phyloP scores from a whole-genome alignment of 371 early-diverging fungal genomes.

The Saksenaea oblongispora region DNA sequence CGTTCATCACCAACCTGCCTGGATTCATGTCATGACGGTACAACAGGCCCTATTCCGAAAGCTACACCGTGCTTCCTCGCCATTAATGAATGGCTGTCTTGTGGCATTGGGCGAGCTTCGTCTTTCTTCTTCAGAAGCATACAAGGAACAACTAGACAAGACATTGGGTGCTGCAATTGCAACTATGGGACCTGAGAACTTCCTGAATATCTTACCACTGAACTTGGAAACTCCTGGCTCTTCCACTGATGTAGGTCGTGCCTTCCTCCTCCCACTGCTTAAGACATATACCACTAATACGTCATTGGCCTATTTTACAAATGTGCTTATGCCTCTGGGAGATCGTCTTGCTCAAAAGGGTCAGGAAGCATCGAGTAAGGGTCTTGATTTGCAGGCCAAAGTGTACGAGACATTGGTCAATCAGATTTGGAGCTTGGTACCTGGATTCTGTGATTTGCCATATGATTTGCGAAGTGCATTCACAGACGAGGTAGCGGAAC shows the following conservation, averaged over 20 bases:
- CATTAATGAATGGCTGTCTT: conserved; percentile 65
- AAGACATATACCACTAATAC: conserved; percentile 80
- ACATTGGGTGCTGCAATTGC: conserved; percentile 81
- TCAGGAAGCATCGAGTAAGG: conserved; percentile 60
- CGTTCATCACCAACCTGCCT: conserved; percentile 79
- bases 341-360: conserved; percentile 73
- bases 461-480: conserved; percentile 65
- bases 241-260: conserved; percentile 65
- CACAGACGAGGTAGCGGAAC: conserved; percentile 66
- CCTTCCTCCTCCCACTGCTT: conserved; percentile 81
- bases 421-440: conserved; percentile 90
- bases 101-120: conserved; percentile 77
- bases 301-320: conserved; percentile 74
- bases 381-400: conserved; percentile 82
- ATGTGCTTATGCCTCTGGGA: conserved; percentile 74
- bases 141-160: conserved; percentile 83
- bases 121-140: conserved; percentile 79
- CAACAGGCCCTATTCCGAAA: conserved; percentile 76
- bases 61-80: conserved; percentile 66
- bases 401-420: conserved; percentile 85
- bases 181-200: conserved; percentile 79
- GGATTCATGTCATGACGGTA: conserved; percentile 80
- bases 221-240: conserved; percentile 73
- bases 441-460: conserved; percentile 86
- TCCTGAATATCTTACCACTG: conserved; percentile 81